Percentiles rank a stretch among this genome's conserved stretches.
phyloP scores from a whole-genome alignment of 1,139 yeast genomes.

The Geotrichum carabidarum region DNA sequence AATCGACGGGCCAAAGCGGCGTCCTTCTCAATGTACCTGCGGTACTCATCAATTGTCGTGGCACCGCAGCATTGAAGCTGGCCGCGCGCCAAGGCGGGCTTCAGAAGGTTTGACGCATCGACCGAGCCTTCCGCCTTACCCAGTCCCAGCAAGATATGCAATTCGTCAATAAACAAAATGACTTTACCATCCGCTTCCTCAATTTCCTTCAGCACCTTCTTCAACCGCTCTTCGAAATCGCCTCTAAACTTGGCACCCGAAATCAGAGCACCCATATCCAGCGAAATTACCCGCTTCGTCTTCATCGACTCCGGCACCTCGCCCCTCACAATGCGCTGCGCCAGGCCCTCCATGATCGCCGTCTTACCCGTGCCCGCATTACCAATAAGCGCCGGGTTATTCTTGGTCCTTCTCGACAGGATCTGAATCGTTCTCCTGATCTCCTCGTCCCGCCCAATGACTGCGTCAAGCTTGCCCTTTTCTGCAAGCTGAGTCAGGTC shows the following conservation, averaged over 20 bases:
- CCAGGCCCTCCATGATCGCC: constrained; percentile 92
- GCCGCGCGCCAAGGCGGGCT: constrained; percentile 94
- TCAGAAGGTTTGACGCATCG: constrained; percentile 88
- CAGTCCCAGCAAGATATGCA: constrained; percentile 82
- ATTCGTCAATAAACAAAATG: constrained; percentile 85
- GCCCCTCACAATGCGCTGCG: constrained; percentile 83
- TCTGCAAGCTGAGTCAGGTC: constrained; percentile 81
- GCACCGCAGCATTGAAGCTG: constrained; percentile 94
- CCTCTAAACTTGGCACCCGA: constrained; percentile 95
- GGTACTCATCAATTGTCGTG: constrained; percentile 81
- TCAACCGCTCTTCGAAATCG: constrained; percentile 88
- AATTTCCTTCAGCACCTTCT: constrained; percentile 76
- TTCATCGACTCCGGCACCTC: constrained; percentile 95
- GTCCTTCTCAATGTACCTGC: constrained; percentile 84
- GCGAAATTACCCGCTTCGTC: constrained; percentile 71
- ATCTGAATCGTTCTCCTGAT: constrained; percentile 89
- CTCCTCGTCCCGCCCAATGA: constrained; percentile 94
- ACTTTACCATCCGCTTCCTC: constrained; percentile 75
- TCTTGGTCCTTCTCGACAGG: constrained; percentile 84
- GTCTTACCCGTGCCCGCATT: constrained; percentile 98
- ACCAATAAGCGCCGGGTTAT: constrained; percentile 90
- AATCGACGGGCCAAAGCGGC: constrained; percentile 90
- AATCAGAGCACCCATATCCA: constrained; percentile 83
- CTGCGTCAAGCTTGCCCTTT: constrained; percentile 92
- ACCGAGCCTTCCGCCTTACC: constrained; percentile 96